Evolutionary conservation across 139 green algal genomes (phyloP).

Genomic region (Tetraselmis chui): DNA sequence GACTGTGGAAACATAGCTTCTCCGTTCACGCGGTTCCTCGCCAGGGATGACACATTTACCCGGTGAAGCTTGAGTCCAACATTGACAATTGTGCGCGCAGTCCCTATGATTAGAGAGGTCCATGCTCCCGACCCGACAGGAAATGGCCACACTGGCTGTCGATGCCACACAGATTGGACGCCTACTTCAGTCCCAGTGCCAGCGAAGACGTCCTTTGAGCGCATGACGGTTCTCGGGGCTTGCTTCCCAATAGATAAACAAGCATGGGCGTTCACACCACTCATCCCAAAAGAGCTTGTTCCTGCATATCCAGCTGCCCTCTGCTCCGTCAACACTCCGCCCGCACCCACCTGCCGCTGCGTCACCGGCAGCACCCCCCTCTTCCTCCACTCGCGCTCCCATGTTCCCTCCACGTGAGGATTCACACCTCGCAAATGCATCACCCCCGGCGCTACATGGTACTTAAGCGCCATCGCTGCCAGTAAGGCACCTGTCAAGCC

Average conservation of each 20-base stretch:
- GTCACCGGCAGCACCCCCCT: neutral
- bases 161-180: neutral
- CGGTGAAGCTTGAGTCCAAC: neutral
- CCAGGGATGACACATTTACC: neutral
- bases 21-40: neutral
- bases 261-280: conserved; percentile 37
- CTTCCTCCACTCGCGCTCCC: neutral
- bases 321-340: neutral
- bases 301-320: conserved; percentile 14
- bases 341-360: neutral
- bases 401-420: conserved; percentile 21
- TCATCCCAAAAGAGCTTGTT: conserved; percentile 45
- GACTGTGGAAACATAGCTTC: neutral
- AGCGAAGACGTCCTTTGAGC: neutral
- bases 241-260: conserved; percentile 16
- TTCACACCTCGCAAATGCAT: conserved; percentile 34
- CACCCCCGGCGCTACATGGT: conserved; percentile 2
- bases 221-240: neutral
- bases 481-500: conserved; percentile 68
- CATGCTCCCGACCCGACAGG: neutral
- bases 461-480: conserved; percentile 4
- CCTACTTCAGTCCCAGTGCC: neutral
- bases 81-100: neutral
- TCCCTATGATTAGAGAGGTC: neutral
- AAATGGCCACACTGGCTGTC: neutral